These are phyloP conservation scores for Fusarium burgessii DNA, from an alignment of 2,329 filamentous ascomycete genomes.

Conservation along the genomic window DNA sequence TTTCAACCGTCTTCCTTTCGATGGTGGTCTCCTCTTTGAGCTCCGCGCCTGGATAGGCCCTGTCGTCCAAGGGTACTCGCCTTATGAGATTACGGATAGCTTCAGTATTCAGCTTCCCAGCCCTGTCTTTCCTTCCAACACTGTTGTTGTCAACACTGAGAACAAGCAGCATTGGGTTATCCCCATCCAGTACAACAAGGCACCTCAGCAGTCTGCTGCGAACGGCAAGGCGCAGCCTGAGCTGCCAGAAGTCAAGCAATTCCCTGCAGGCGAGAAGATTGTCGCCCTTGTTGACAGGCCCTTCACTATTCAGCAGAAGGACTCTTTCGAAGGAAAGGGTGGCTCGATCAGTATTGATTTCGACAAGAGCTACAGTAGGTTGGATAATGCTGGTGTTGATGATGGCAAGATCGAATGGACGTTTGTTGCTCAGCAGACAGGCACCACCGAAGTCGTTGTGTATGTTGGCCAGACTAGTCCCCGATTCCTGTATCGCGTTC, in stretches of 20 bases:
- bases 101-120: slow-evolving; percentile 22
- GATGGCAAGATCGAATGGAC: slow-evolving; percentile 25
- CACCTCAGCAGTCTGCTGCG: neutral
- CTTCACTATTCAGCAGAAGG: slow-evolving; percentile 15
- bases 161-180: slow-evolving; percentile 24
- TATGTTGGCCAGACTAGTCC: slow-evolving; percentile 54
- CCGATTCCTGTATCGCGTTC: slow-evolving; percentile 54
- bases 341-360: slow-evolving; percentile 14
- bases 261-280: slow-evolving; percentile 3
- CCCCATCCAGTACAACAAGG: slow-evolving; percentile 4
- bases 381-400: slow-evolving; percentile 7
- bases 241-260: slow-evolving; percentile 11
- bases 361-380: neutral
- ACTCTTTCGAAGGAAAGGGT: slow-evolving; percentile 18
- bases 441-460: slow-evolving; percentile 25
- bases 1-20: slow-evolving; percentile 19
- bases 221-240: neutral
- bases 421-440: slow-evolving; percentile 1
- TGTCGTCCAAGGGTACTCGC: neutral
- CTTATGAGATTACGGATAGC: slow-evolving; percentile 7
- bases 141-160: slow-evolving; percentile 23
- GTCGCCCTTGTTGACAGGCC: neutral
- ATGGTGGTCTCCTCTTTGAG: slow-evolving; percentile 22
- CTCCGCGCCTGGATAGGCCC: slow-evolving; percentile 18
- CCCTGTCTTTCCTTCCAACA: slow-evolving; percentile 10